Evolutionary conservation across 305 asterid species (phyloP), one percentile per base, ranked within the genome.

Genomic region (Withania somnifera): DNA sequence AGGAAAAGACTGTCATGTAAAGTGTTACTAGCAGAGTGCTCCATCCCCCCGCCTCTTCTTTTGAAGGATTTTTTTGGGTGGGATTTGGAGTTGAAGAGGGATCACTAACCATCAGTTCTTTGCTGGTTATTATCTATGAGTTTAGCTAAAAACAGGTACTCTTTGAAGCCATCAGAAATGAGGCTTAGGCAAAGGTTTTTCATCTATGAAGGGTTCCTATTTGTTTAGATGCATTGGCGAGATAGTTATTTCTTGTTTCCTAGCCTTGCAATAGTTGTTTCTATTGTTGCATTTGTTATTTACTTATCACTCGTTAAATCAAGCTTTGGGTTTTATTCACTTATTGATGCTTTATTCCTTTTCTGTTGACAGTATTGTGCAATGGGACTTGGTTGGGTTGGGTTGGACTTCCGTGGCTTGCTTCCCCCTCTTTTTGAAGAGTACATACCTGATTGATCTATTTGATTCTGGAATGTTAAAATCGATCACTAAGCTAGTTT

Each of bases 341-440:
- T 79, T 61, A 32, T 71, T 82, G 67, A 57, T 51, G 34, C 26
- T 64, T 28, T 78, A 51, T 73, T 56, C 64, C 28, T 67, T 87
- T 83, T 20, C 50, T 84, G 82, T 87, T 84, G 71, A 84, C 93
- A 94, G 98, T 94, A 92, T 86, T 90, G 97, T 85, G 97, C 97
- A 79, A 89, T 89, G 95, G 97, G 98, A 81, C 95, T 93, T 71
- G 97, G 98, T 83, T 88, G 90, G 94, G 97, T 93, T 89, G 98
- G 98, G 82, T 87, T 94, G 90, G 97, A 93, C 85, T 93, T 94
- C 64, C 91, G 96, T 68, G 97, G 97, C 86, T 81, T 94, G 85
- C 97, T 94, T 75, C 97, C 97, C 77, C 94, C 98, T 52, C 95
- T 94, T 68, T 94, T 94, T 84, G 98, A 94, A 94, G 98, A 93